Base-by-base conservation (phyloP, 2,329 filamentous ascomycete genomes). In the Penicillium corylophilum region DNA sequence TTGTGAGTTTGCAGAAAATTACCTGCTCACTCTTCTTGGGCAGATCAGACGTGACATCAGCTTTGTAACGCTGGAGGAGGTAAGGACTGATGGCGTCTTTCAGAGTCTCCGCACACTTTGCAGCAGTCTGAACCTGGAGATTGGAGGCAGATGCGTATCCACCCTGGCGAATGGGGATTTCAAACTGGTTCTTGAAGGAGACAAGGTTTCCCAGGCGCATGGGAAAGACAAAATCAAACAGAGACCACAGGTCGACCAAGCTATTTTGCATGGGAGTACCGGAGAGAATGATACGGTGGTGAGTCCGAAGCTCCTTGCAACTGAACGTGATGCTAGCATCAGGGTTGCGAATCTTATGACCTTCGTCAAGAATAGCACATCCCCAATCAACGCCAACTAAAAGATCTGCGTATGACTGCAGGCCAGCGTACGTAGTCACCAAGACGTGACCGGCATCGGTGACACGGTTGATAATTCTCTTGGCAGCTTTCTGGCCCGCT, bases 181-280 rank as follows among this genome's bases (percentile, higher is more conserved):
- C 94, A 59, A 99, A 97, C 54, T 95, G 86, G 53, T 86, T 87
- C 41, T 91, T 84, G 68, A 99, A 99, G 57, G 89, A 90, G 51
- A 96, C 88, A 12, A 97, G 78, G 0, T 90, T 96, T 0, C 94
- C 95, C 5, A 99, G 76, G 13, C 92, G 87, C 90, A 97, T 96
- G 0, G 95, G 94, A 56, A 91, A 97, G 51, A 97, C 88, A 66
- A 99, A 99, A 68, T 99, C 95, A 66, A 99, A 97, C 0, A 99
- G 76, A 0, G 93, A 97, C 93, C 94, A 99, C 0, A 99, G 77
- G 69, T 99, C 95, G 0, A 88, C 87, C 23, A 99, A 75, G 57
- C 96, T 97, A 71, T 99, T 99, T 70, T 99, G 95, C 79, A 99
- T 95, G 0, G 95, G 95, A 0, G 94, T 99, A 5, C 94, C 94